phyloP scores from a whole-genome alignment of 805 yeast species.

The Metschnikowia reukaufii region DNA sequence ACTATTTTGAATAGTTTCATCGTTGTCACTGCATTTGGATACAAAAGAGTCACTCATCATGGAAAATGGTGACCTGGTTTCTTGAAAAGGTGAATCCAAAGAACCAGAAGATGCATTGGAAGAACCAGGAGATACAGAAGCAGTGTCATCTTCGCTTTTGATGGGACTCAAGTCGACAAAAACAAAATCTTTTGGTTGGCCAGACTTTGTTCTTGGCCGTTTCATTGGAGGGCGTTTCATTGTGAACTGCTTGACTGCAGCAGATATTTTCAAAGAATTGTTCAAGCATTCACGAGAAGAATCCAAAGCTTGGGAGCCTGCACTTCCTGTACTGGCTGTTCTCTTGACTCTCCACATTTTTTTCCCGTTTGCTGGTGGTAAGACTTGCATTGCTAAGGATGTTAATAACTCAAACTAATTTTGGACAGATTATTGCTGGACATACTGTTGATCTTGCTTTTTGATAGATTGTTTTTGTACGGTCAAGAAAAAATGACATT shows the following conservation, averaged over 20 bases:
- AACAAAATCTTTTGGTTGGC: slow-evolving; percentile 46
- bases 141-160: slow-evolving; percentile 27
- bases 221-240: slow-evolving; percentile 41
- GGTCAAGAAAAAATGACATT: background rate
- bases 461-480: background rate
- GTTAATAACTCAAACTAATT: slow-evolving; percentile 4
- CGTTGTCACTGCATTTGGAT: slow-evolving; percentile 1
- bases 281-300: slow-evolving; percentile 40
- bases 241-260: slow-evolving; percentile 37
- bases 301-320: slow-evolving; percentile 17
- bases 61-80: slow-evolving; percentile 15
- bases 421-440: background rate
- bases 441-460: slow-evolving; percentile 1
- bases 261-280: slow-evolving; percentile 42
- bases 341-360: slow-evolving; percentile 47
- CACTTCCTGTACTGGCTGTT: slow-evolving; percentile 18
- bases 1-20: slow-evolving; percentile 6
- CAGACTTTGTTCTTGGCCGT: slow-evolving; percentile 46
- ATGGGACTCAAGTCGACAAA: slow-evolving; percentile 47
- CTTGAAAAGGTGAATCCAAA: slow-evolving; percentile 11
- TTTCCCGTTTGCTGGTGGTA: slow-evolving; percentile 47
- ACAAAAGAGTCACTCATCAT: slow-evolving; percentile 8
- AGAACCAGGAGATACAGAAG: slow-evolving; percentile 22
- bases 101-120: slow-evolving; percentile 19
- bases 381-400: slow-evolving; percentile 19